Evolutionary conservation across 768 basidiomycete species (phyloP), one percentile per base, ranked within the genome.

Genomic region (Leccinellum albellum): DNA sequence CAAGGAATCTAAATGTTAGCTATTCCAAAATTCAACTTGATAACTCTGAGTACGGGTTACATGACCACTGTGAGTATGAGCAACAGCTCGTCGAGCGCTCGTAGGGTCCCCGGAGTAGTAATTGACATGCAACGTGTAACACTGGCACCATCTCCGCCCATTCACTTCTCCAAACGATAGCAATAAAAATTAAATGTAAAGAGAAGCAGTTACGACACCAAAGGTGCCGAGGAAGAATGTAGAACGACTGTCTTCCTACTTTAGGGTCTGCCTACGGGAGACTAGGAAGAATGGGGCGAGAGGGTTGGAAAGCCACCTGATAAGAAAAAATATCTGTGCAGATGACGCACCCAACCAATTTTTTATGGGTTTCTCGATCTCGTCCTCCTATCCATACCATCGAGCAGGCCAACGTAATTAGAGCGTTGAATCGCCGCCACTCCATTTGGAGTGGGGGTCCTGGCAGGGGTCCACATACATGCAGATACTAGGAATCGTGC

Each of bases 331-430:
- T 23, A 55, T 45, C 47, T 48, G 21, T 40, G 9, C n/a, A 49
- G 45, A 14, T 23, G 46, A n/a, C n/a, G 7, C 20, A 26, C 42
- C 46, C 59, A 83, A n/a, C 85, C 85, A 1, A n/a, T 3, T 9
- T 40, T n/a, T 40, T 40, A 75, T 81, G 63, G 85, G 87, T 2
- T 86, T 80, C 67, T 88, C 87, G 57, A 88, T 67, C 45, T 84
- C 75, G 61, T 71, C 73, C 21, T 86, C 87, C 12, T 80, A 79
- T 5, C 85, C 88, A 46, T 87, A 0, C 86, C 87, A 5, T 80
- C 78, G 13, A 85, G 80, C 5, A 86, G 76, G n/a, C 87, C 86
- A 1, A 74, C 69, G 63, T 82, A 88, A 63, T 85, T 88, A 70
- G 84, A 84, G 61, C 65, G 12, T 29, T 87, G 87, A 44, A 89